A percentile compares a stretch with the other conserved stretches of the same genome.
These are phyloP conservation scores for Corylus americana DNA, from an alignment of 306 rosid species.

Conservation along the genomic window DNA sequence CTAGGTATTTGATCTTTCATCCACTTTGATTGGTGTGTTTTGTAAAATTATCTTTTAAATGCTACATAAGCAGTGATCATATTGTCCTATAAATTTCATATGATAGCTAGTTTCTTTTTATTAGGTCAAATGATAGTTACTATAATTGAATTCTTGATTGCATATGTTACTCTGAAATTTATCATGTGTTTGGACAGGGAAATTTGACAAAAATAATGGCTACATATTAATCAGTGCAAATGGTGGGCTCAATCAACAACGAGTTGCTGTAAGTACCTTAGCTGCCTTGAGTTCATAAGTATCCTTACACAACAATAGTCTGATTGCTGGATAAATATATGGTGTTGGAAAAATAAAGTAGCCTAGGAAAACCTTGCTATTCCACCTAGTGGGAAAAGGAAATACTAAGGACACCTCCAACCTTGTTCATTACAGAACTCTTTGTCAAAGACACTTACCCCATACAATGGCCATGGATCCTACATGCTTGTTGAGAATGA, in stretches of 20 bases:
- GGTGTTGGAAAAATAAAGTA: not conserved
- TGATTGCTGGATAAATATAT: not conserved
- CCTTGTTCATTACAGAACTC: not conserved
- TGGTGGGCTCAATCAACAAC: slow-evolving; percentile 98
- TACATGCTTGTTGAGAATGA: not conserved
- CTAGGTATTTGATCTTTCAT: slow-evolving; percentile 41
- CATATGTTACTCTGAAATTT: slow-evolving; percentile 1
- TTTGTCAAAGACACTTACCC: not conserved
- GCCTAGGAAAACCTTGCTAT: not conserved
- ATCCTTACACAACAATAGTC: not conserved
- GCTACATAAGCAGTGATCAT: not conserved
- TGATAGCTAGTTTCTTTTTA: not conserved
- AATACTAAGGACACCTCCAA: not conserved
- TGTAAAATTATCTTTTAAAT: not conserved
- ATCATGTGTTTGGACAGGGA: slow-evolving; percentile 53
- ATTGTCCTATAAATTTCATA: not conserved
- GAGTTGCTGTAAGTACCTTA: slow-evolving; percentile 83
- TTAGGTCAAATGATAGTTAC: not conserved
- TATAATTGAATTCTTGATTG: not conserved
- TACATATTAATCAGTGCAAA: slow-evolving; percentile 87
- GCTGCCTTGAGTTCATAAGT: slow-evolving; percentile 1
- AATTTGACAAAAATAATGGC: slow-evolving; percentile 55
- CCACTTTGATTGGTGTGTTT: not conserved
- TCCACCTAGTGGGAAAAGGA: slow-evolving; percentile 4
- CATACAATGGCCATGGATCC: not conserved